Evolutionary conservation across 164 flowering plant genomes (phyloP).

Genomic region (Vitis amurensis): DNA sequence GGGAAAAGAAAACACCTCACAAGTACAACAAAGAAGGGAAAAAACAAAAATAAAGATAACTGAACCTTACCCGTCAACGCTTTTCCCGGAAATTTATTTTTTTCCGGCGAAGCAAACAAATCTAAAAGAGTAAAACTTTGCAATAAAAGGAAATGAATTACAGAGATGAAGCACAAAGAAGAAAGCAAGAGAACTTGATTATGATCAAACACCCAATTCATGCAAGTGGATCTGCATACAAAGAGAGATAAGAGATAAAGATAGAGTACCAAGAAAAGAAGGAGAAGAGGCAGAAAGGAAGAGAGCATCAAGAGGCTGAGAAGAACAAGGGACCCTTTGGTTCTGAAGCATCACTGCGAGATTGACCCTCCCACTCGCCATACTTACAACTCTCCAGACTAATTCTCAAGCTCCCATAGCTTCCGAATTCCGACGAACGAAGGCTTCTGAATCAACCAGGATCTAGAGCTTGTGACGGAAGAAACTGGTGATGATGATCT

Average conservation of each 20-base stretch:
- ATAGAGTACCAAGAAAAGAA: conserved; percentile 48
- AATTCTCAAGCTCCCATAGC: not conserved
- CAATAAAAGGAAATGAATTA: too few species aligned
- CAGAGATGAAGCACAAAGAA: too few species aligned
- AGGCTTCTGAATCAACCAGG: not conserved
- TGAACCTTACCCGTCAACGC: too few species aligned
- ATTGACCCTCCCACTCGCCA: conserved; percentile 46
- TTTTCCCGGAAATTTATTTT: too few species aligned
- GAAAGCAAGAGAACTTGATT: too few species aligned
- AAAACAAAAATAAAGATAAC: too few species aligned
- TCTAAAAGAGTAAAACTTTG: too few species aligned
- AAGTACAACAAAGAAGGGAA: too few species aligned
- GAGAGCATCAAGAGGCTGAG: conserved; percentile 45
- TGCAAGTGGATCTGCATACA: too few species aligned
- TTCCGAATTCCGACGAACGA: not conserved
- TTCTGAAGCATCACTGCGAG: conserved; percentile 38
- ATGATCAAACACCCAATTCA: too few species aligned
- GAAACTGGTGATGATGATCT: conserved; percentile 90
- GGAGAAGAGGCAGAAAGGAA: conserved; percentile 53
- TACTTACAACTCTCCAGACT: conserved; percentile 4
- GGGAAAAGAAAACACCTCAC: too few species aligned
- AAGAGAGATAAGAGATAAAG: not conserved
- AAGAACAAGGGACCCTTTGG: conserved; percentile 33
- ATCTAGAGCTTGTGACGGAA: conserved; percentile 72
- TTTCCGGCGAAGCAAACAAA: too few species aligned